Evolutionary conservation across 2,329 filamentous ascomycete genomes (phyloP), one percentile per base, ranked within the genome.

Genomic region (Aspergillus sojae): DNA sequence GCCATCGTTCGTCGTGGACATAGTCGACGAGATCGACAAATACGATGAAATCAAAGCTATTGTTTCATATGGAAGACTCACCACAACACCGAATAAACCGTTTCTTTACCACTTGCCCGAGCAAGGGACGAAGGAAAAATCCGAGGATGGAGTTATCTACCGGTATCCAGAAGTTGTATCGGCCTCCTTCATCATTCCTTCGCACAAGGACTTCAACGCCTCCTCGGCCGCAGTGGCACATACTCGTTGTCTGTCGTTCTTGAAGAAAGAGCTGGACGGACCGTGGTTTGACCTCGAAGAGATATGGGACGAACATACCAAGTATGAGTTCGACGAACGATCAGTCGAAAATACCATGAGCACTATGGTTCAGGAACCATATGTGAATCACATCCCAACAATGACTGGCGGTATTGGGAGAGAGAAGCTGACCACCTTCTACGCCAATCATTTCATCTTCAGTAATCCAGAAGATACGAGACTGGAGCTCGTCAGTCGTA

Each of bases 241-340:
- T 71, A 90, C 89, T 0, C 82, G 90, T 2, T 88, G 81, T 61
- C 76, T 92, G 4, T 76, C 81, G 0, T 90, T 91, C 66, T 72
- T 93, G 5, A 91, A 91, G 70, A 82, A 82, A 6, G 77, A 84
- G 1, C 78, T 90, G 11, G 78, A 79, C 0, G 91, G 89, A 0
- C 89, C 90, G 0, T 84, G 82, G 65, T 91, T 93, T 69, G 89
- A 92, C 68, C 83, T 93, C 16, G 91, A 93, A 71, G 82, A 83
- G 0, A 87, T 93, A 50, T 93, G 90, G 90, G 89, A 92, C 10
- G 89, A 92, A 74, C 90, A 93, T 72, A 90, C 88, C 0, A 81
- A 83, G 36, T 89, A 84, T 67, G 89, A 92, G 72, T 93, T 93
- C 72, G 86, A 77, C 1, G 85, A 87, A 59, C 83, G 89, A 9